Percentiles rank a stretch among this genome's conserved stretches.
Conservation (phyloP, 2,329 filamentous ascomycete species). For the Pseudopithomyces chartarum region DNA sequence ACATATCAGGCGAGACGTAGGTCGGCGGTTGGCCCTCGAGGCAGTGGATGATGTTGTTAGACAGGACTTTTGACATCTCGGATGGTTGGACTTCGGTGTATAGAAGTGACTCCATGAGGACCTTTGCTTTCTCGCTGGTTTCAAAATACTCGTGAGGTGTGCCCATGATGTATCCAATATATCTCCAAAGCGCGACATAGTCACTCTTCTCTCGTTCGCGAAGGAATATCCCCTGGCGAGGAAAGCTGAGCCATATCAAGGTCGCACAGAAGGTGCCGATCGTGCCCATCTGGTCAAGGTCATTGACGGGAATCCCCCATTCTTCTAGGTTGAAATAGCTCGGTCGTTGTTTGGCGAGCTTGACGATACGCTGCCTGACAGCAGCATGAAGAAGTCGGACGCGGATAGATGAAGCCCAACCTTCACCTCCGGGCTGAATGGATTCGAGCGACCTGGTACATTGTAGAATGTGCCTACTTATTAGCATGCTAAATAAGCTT, state of each 20-base stretch:
- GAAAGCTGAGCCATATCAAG: constrained; percentile 71
- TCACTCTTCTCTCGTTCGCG: constrained; percentile 66
- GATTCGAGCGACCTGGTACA: constrained; percentile 68
- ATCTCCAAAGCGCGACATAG: constrained; percentile 77
- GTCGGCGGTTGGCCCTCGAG: constrained; percentile 70
- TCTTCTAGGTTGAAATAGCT: constrained; percentile 65
- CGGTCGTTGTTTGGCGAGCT: constrained; percentile 60
- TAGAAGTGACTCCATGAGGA: constrained; percentile 70
- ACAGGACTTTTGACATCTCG: constrained; percentile 65
- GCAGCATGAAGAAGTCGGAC: constrained; percentile 72
- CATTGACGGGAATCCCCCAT: constrained; percentile 72
- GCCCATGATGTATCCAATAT: constrained; percentile 73
- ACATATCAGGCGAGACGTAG: constrained; percentile 68
- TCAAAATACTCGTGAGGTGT: constrained; percentile 67
- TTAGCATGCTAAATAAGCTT: no score
- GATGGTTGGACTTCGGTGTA: constrained; percentile 70
- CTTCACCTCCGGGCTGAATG: constrained; percentile 70
- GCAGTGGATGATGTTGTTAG: constrained; percentile 75
- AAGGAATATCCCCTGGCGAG: constrained; percentile 73
- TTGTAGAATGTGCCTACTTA: constrained; percentile 64
- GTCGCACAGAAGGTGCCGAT: constrained; percentile 72
- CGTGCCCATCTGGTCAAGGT: constrained; percentile 75
- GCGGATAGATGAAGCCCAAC: constrained; percentile 67
- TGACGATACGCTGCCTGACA: constrained; percentile 68
- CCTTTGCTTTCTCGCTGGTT: constrained; percentile 60